These are phyloP conservation scores for Inonotus hispidus DNA, from an alignment of 1,284 basidiomycete species.

Conservation along the genomic window DNA sequence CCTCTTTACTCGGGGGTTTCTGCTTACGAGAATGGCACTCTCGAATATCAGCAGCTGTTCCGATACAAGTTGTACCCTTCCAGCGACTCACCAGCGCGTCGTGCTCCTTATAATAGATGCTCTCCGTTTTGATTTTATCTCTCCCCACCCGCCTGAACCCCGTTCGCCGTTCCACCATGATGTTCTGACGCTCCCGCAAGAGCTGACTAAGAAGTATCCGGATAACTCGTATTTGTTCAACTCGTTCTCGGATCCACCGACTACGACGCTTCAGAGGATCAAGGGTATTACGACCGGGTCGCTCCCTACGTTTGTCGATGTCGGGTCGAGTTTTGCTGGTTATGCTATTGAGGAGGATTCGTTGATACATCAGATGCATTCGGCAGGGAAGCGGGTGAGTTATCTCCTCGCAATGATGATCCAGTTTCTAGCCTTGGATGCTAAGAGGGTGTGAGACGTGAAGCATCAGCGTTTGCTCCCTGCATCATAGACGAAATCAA, in stretches of 20 bases:
- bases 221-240: constrained; percentile 81
- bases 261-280: constrained; percentile 91
- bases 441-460: not conserved
- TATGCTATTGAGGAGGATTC: constrained; percentile 87
- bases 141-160: constrained; percentile 59
- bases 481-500: not conserved
- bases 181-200: constrained; percentile 72
- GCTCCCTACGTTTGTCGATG: constrained; percentile 93
- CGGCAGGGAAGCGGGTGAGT: constrained; percentile 55
- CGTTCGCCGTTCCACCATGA: constrained; percentile 75
- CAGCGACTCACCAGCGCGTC: constrained; percentile 70
- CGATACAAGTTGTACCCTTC: constrained; percentile 42
- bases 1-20: constrained; percentile 85
- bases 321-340: constrained; percentile 88
- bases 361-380: constrained; percentile 53
- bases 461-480: not conserved
- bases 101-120: constrained; percentile 90
- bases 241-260: constrained; percentile 91
- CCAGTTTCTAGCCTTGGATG: not conserved
- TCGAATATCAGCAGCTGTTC: constrained; percentile 50
- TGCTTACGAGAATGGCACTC: constrained; percentile 78
- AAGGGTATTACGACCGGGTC: constrained; percentile 96
- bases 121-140: constrained; percentile 91
- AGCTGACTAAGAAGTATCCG: constrained; percentile 61
- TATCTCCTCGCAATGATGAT: not conserved